Evolutionary conservation across 306 rosid species (phyloP).

Genomic region (Fagus crenata): DNA sequence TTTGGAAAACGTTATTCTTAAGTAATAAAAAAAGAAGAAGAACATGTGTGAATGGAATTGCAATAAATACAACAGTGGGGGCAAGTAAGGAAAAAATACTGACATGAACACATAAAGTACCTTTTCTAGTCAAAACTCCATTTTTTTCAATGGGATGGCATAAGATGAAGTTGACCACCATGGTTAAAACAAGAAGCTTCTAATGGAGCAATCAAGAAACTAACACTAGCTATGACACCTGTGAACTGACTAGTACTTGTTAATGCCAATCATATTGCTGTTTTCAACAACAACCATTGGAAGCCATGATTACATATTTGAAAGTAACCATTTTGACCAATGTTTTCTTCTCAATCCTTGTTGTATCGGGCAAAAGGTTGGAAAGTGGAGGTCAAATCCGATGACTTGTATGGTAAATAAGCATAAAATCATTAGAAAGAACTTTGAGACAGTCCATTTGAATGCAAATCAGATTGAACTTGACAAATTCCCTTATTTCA

Average conservation of each 20-base stretch:
- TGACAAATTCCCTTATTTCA: conserved; percentile 27
- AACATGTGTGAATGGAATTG: neutral
- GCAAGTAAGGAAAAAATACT: neutral
- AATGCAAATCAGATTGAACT: conserved; percentile 29
- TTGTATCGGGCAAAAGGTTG: conserved; percentile 28
- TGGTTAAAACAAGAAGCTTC: conserved; percentile 25
- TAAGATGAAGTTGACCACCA: neutral
- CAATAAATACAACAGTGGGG: neutral
- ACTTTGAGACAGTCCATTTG: conserved; percentile 22
- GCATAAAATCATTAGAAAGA: conserved; percentile 22
- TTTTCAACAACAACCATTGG: conserved; percentile 36
- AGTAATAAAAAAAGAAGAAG: neutral
- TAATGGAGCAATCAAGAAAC: conserved; percentile 20
- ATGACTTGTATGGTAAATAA: conserved; percentile 20
- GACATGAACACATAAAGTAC: neutral
- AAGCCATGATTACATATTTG: conserved; percentile 37
- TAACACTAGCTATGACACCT: conserved; percentile 11
- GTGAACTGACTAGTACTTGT: neutral
- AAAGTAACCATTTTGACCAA: conserved; percentile 29
- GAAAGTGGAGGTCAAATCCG: conserved; percentile 25
- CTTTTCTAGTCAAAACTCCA: neutral
- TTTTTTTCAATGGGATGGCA: neutral
- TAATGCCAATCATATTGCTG: conserved; percentile 5
- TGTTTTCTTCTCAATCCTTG: conserved; percentile 37
- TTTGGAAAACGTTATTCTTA: neutral